Conservation (phyloP, 208 protist genomes). For the Leishmania mexicana region DNA sequence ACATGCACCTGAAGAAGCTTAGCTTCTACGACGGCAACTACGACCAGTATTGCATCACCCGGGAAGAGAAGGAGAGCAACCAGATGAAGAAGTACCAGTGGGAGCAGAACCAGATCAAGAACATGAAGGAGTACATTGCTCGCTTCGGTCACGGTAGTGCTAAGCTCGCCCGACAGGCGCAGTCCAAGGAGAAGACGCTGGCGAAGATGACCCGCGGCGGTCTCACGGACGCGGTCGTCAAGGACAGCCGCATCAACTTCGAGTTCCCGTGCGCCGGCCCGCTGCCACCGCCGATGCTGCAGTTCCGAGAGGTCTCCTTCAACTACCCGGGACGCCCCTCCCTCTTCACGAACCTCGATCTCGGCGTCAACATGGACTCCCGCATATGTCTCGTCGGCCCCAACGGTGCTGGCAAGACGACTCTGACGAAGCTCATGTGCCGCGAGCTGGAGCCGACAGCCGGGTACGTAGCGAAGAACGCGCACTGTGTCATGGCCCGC, state of each 20-base stretch:
- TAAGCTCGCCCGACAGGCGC: conserved; percentile 95
- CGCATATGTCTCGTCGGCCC: conserved; percentile 96
- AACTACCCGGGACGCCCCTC: conserved; percentile 86
- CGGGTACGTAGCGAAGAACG: conserved; percentile 92
- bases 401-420: conserved; percentile 98
- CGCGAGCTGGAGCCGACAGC: conserved; percentile 90
- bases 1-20: conserved; percentile 90
- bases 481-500: conserved; percentile 93
- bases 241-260: conserved; percentile 86
- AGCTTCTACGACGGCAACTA: conserved; percentile 96
- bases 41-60: conserved; percentile 94
- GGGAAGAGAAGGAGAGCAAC: conserved; percentile 94
- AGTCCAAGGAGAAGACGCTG: conserved; percentile 95
- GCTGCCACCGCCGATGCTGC: conserved; percentile 93
- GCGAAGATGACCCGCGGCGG: conserved; percentile 95
- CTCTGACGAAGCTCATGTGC: conserved; percentile 96
- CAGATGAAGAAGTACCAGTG: conserved; percentile 96
- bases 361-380: conserved; percentile 95
- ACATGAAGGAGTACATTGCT: conserved; percentile 97
- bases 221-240: conserved; percentile 91
- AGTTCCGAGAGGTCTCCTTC: conserved; percentile 94
- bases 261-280: conserved; percentile 79
- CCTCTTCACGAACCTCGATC: conserved; percentile 92
- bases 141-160: conserved; percentile 95
- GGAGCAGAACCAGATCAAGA: conserved; percentile 97